phyloP scores from a whole-genome alignment of 805 yeast species.

The Yamadazyma endophytica region DNA sequence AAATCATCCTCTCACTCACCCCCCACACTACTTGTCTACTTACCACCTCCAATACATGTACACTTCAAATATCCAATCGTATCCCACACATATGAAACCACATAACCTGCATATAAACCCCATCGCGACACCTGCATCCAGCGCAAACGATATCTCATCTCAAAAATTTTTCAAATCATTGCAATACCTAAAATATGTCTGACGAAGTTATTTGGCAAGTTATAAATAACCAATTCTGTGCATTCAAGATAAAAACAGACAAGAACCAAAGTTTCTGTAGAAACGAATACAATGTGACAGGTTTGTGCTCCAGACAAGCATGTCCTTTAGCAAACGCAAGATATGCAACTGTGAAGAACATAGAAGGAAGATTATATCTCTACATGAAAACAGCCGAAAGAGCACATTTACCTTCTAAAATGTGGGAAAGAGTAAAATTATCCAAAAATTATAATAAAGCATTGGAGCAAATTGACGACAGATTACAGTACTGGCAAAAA shows the following conservation, averaged over 20 bases:
- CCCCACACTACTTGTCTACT: too few species aligned
- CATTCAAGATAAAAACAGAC: conserved; percentile 86
- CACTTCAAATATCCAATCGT: too few species aligned
- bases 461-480: conserved; percentile 80
- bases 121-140: too few species aligned
- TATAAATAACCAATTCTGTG: conserved; percentile 91
- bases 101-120: too few species aligned
- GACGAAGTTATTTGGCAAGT: conserved; percentile 97
- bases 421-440: conserved; percentile 93
- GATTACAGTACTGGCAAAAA: conserved; percentile 89
- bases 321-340: conserved; percentile 95
- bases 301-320: conserved; percentile 87
- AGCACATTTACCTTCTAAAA: conserved; percentile 88
- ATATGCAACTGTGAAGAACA: conserved; percentile 80
- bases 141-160: too few species aligned
- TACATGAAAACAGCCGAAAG: conserved; percentile 98
- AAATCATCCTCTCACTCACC: too few species aligned
- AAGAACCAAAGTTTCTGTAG: conserved; percentile 91
- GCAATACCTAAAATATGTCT: conserved; percentile 36
- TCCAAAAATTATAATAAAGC: conserved; percentile 89
- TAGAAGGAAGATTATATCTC: conserved; percentile 73
- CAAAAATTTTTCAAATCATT: conserved; percentile 5
- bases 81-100: too few species aligned
- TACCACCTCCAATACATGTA: too few species aligned
- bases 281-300: conserved; percentile 93